phyloP scores from a whole-genome alignment of 2,329 filamentous ascomycete species.

The Calonectria pseudoreteaudii region DNA sequence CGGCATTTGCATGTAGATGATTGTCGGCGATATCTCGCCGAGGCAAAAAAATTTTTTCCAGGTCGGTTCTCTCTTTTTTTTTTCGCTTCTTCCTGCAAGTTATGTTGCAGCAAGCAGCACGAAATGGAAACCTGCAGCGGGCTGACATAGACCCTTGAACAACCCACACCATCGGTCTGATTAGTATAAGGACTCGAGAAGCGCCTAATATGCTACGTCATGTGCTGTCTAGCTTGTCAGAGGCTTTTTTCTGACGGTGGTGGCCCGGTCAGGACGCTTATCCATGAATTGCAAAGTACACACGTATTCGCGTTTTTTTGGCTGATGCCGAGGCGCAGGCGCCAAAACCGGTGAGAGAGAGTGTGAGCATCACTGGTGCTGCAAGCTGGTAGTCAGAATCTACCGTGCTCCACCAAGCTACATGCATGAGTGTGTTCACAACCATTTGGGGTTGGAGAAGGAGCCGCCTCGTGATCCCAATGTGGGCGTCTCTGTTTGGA shows the following conservation, averaged over 20 bases:
- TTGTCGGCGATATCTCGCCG: slow-evolving; percentile 18
- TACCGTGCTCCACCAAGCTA: background rate
- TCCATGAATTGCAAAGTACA: slow-evolving; percentile 1
- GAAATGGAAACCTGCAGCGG: background rate
- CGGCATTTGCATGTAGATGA: slow-evolving; percentile 17
- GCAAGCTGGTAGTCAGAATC: slow-evolving; percentile 1
- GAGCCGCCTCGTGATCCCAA: slow-evolving; percentile 14
- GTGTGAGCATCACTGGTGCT: slow-evolving; percentile 13
- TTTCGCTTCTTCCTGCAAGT: background rate
- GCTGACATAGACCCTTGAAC: background rate
- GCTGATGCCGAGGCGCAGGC: slow-evolving; percentile 23
- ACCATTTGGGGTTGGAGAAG: background rate
- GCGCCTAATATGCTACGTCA: background rate
- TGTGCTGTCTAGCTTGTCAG: background rate
- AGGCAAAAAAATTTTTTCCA: background rate
- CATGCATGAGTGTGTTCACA: background rate
- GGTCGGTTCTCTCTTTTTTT: background rate
- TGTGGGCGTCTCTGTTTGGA: slow-evolving; percentile 19
- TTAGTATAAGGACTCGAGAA: background rate
- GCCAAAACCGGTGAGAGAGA: slow-evolving; percentile 1
- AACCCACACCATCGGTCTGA: background rate
- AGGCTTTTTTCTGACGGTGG: slow-evolving; percentile 1
- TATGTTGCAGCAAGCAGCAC: background rate
- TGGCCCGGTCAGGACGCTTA: slow-evolving; percentile 9
- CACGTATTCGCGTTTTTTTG: slow-evolving; percentile 23